Base-by-base conservation (phyloP, 2,329 filamentous ascomycete genomes). In the Pseudovirgaria hyperparasitica region DNA sequence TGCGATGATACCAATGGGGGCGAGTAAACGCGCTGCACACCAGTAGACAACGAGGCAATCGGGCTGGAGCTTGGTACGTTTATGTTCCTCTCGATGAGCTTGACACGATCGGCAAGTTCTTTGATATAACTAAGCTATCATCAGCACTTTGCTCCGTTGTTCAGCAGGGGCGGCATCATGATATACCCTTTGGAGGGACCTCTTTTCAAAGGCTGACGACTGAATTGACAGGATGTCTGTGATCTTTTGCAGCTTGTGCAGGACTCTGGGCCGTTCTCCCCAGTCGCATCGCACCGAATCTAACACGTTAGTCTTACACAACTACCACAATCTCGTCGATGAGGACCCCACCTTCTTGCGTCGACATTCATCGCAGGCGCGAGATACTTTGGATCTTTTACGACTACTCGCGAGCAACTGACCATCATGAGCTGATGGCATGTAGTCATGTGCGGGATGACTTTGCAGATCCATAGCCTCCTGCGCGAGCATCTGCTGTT, bases 281-380 rank as follows among this genome's bases (percentile, higher is more conserved):
- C 49, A 7, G 52, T 55, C 15, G 52, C 51, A 30, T 55, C 52
- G 33, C 52, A 56, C 33, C 52, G 45, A 28, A 55, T 56, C 52
- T 56, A 31, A 12, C 12, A 5, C 9, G 27, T 49, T 13, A 48
- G 38, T 38, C 28, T 22, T 25, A 24, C 12, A 10, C n/a, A 23
- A 9, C n/a, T 12, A n/a, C n/a, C n/a, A n/a, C n/a, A n/a, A n/a
- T n/a, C n/a, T n/a, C n/a, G n/a, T n/a, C n/a, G n/a, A n/a, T n/a
- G n/a, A n/a, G n/a, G 25, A 5, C 6, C 25, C n/a, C 34, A 55
- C 52, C 47, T 57, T 57, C 37, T 57, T 57, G 16, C 53, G 41
- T 26, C 53, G 44, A 30, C 53, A 57, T 34, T 55, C 52, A 31
- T 57, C 53, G 36, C 53, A 57, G 7, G 53, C 53, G 27, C 52